Base-by-base conservation (phyloP, 768 basidiomycete species). In the Clitopilus passeckerianus region DNA sequence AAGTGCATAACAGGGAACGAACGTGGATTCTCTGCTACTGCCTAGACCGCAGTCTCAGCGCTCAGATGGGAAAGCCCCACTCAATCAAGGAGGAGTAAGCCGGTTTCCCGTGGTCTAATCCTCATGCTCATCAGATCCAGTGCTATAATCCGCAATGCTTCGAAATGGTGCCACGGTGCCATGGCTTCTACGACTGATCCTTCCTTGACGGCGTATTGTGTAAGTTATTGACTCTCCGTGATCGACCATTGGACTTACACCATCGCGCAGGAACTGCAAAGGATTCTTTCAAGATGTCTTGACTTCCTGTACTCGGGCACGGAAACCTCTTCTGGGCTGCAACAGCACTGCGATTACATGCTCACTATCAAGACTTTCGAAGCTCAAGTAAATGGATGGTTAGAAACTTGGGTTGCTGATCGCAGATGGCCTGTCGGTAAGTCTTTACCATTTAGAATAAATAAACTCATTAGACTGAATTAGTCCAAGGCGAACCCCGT, bases 1-100 rank as follows among this genome's bases (percentile, higher is more conserved):
- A 98, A 75, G 86, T 97, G 12, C 88, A 91, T 73, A 99, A 98
- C 71, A 85, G 97, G 50, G 95, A 98, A 73, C 77, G 97, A 53
- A 93, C 94, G 8, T 99, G 97, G 97, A 77, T 97, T 54, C 72
- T 93, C 60, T 94, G 91, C 66, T 95, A 87, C 70, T 83, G 82
- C 59, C 79, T 97, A 34, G 95, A 98, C 70, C 81, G 93, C 61
- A 96, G 94, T 65, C 82, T 90, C 60, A 92, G 93, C 64, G 91
- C 95, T 0, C 95, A 96, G 74, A 93, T 98, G 93, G 95, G 95
- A 46, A 98, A 97, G 74, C 96, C 96, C 3, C 86, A 91, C 68
- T 86, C 89, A 1, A 88, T 98, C 64, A 87, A 89, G 69, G 96
- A 98, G 74, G 96, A 99, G 92, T 94, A 69, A 65, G 92, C 81